Conservation (phyloP, 345 rosid genomes). For the Citrus maxima region DNA sequence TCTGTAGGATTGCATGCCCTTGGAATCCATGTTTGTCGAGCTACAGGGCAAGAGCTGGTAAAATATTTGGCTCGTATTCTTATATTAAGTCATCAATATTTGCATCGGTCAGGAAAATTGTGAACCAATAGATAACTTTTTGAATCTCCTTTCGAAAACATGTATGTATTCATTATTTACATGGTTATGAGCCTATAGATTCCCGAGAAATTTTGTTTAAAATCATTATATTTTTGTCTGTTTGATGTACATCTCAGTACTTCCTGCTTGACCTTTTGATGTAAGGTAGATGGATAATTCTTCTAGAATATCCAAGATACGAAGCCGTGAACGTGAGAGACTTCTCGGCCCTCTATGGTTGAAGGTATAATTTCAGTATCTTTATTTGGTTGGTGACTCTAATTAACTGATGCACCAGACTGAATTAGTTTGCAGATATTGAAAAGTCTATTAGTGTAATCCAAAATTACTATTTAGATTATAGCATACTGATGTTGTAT, state of each 20-base stretch:
- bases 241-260: slow-evolving; percentile 2
- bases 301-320: slow-evolving; percentile 93
- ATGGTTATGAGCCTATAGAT: neutral
- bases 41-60: slow-evolving; percentile 99
- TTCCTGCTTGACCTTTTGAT: slow-evolving; percentile 27
- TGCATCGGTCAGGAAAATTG: neutral
- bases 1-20: slow-evolving; percentile 89
- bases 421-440: neutral
- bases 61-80: slow-evolving; percentile 6
- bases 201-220: neutral
- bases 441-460: slow-evolving; percentile 9
- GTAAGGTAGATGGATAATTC: slow-evolving; percentile 94
- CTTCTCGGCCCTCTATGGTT: slow-evolving; percentile 96
- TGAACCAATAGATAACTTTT: neutral
- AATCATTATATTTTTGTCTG: neutral
- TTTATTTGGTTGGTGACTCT: slow-evolving; percentile 3
- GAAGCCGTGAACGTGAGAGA: slow-evolving; percentile 86
- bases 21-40: slow-evolving; percentile 96
- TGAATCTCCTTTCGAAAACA: neutral
- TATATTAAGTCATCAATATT: slow-evolving; percentile 10
- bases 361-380: slow-evolving; percentile 47
- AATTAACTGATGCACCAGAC: neutral
- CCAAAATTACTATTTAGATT: slow-evolving; percentile 7
- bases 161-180: neutral
- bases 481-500: slow-evolving; percentile 9